A percentile compares a stretch with the other conserved stretches of the same genome.
These are phyloP conservation scores for Lodderomyces margitis DNA, from an alignment of 1,139 yeast genomes.

Conservation along the genomic window DNA sequence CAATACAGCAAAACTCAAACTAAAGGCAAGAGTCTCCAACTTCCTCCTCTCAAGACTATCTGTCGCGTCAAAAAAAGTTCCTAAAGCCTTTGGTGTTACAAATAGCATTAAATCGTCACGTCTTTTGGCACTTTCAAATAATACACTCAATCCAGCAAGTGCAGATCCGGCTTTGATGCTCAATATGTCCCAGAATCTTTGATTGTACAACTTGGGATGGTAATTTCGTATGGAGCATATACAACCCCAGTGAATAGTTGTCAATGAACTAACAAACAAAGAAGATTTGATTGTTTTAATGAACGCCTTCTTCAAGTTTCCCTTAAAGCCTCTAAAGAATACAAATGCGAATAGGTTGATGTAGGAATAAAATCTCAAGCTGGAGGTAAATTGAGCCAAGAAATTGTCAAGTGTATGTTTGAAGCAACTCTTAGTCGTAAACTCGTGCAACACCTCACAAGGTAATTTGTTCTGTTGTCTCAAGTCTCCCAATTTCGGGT, in stretches of 20 bases:
- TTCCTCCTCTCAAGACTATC: constrained; percentile 19
- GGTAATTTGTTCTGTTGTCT: constrained; percentile 29
- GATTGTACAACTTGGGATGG: constrained; percentile 18
- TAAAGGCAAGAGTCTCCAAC: constrained; percentile 26
- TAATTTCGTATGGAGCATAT: constrained; percentile 37
- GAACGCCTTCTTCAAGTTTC: constrained; percentile 12
- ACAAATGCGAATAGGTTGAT: constrained; percentile 18
- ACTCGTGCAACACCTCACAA: constrained; percentile 36
- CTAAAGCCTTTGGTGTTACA: constrained; percentile 39
- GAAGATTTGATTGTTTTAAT: constrained; percentile 29
- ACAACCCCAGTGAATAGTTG: constrained; percentile 36
- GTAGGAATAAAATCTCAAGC: constrained; percentile 27
- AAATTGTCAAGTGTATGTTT: constrained; percentile 36
- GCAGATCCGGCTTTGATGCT: constrained; percentile 34
- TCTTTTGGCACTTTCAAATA: constrained; percentile 32
- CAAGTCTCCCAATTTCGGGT: constrained; percentile 24
- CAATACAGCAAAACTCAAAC: constrained; percentile 32
- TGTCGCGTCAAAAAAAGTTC: constrained; percentile 27
- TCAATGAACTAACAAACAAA: constrained; percentile 35
- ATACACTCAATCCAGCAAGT: constrained; percentile 35
- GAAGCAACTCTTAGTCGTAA: constrained; percentile 32
- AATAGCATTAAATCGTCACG: constrained; percentile 42
- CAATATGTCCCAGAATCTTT: constrained; percentile 25
- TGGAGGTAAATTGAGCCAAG: constrained; percentile 30
- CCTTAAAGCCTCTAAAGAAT: constrained; percentile 16